A percentile compares a stretch with the other conserved stretches of the same genome.
phyloP scores from a whole-genome alignment of 106 monocot species.

The Apostasia ramifera region DNA sequence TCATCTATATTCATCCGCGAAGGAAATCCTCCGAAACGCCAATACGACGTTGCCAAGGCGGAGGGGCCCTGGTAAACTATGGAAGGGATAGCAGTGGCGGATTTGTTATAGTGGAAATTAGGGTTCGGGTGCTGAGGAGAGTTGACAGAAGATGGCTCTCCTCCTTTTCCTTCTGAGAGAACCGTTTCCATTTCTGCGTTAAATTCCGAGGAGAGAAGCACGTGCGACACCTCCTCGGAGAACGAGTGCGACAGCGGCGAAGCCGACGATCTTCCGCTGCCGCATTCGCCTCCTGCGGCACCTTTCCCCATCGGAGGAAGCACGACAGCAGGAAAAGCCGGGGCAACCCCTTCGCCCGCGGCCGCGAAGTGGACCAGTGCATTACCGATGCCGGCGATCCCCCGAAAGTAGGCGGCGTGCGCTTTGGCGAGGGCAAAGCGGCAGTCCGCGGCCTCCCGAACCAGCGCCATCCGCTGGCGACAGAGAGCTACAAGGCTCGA shows the following conservation, averaged over 20 bases:
- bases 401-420: conserved; percentile 51
- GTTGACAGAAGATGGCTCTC: not conserved
- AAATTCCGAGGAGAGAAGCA: conserved; percentile 15
- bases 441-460: conserved; percentile 36
- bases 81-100: conserved; percentile 21
- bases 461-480: conserved; percentile 37
- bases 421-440: conserved; percentile 50
- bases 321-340: conserved; percentile 23
- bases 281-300: not conserved
- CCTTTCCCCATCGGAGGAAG: conserved; percentile 17
- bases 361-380: conserved; percentile 46
- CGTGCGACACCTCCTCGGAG: conserved; percentile 18
- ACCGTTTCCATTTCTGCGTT: conserved; percentile 8
- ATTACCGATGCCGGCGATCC: conserved; percentile 37
- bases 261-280: not conserved
- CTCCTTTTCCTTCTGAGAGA: not conserved
- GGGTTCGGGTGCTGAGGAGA: not conserved
- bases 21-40: too few relatives aligned
- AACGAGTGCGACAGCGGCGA: conserved; percentile 30
- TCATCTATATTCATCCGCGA: too few relatives aligned
- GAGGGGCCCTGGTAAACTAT: conserved; percentile 37
- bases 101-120: conserved; percentile 30
- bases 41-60: not conserved
- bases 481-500: conserved; percentile 35
- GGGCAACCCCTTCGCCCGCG: not conserved